These are phyloP conservation scores for Chlorella sp. DNA, from an alignment of 139 green algal genomes.

Conservation along the genomic window DNA sequence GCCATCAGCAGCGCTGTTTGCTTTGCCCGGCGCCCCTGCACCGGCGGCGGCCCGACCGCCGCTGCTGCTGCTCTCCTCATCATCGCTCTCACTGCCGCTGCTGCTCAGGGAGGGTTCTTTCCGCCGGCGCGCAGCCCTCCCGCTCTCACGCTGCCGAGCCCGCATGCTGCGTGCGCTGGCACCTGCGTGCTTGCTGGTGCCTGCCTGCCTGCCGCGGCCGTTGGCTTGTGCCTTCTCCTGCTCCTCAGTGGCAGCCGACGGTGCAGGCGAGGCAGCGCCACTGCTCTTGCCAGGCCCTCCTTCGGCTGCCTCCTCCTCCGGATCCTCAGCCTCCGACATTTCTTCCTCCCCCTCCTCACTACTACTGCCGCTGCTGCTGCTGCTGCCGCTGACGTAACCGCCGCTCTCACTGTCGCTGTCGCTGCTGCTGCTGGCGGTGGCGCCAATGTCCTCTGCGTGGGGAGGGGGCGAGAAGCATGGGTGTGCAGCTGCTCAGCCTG, in stretches of 20 bases:
- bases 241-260: neutral
- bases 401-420: neutral
- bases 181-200: neutral
- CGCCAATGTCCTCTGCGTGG: conserved; percentile 2
- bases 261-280: neutral
- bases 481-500: no score
- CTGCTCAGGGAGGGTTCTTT: neutral
- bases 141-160: neutral
- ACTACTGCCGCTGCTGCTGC: neutral
- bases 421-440: conserved; percentile 1
- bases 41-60: neutral
- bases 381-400: neutral
- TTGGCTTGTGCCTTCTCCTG: neutral
- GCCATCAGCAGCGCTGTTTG: no score
- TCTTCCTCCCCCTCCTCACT: neutral
- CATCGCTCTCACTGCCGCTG: conserved; percentile 17
- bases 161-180: neutral
- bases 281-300: neutral
- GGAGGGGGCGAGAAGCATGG: neutral
- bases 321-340: no score
- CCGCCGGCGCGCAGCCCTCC: neutral
- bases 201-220: neutral
- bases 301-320: neutral
- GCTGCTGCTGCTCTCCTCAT: conserved; percentile 9
- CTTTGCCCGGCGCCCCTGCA: neutral